Base-by-base conservation (phyloP, 2,329 filamentous ascomycete species). In the Phyllosticta citrichinensis region DNA sequence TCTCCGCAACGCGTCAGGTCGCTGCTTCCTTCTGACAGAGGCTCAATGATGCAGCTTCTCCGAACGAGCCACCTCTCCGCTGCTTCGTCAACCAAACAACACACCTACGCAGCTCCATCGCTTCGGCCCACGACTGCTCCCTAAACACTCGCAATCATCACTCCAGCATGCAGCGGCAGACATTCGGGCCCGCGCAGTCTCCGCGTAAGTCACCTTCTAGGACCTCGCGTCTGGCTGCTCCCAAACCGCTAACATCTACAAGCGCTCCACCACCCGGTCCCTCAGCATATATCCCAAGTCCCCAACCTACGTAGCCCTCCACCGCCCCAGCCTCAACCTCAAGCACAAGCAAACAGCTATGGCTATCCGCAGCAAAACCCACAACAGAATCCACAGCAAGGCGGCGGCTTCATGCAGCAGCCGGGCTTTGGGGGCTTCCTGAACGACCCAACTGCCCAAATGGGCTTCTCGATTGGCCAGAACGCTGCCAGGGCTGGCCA, bases 201-300 rank as follows among this genome's bases (percentile, higher is more conserved):
- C 93, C 92, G 73, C 92, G 58, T 60, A 60, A 55, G 58, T 52
- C 40, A 33, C 30, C 52, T 19, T 52, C 24, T 22, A 22, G 22
- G 22, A 22, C 52, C 25, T 9, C 24, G 10, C 24, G 35, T 12
- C 51, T 8, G 51, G 22, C 24, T 35, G 30, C 24, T 35, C 19
- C 58, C 22, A 22, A 60, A 27, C 52, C 50, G 58, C 35, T 60
- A 50, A 60, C 52, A 55, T 51, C 22, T 51, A 55, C 33, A 40
- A 40, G 33, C 22, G 35, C 30, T 55, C 58, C 58, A 60, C 52
- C 94, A 97, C 74, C 94, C 94, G 62, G 91, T 97, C 62, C 94
- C 94, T 64, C 94, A 99, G 76, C 94, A 99, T 81, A 93, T 97
- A 70, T 97, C 94, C 71, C 96, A 92, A 62, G 94, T 99, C 56